Conservation (phyloP, 83 land plant species). For the Thuja plicata region DNA sequence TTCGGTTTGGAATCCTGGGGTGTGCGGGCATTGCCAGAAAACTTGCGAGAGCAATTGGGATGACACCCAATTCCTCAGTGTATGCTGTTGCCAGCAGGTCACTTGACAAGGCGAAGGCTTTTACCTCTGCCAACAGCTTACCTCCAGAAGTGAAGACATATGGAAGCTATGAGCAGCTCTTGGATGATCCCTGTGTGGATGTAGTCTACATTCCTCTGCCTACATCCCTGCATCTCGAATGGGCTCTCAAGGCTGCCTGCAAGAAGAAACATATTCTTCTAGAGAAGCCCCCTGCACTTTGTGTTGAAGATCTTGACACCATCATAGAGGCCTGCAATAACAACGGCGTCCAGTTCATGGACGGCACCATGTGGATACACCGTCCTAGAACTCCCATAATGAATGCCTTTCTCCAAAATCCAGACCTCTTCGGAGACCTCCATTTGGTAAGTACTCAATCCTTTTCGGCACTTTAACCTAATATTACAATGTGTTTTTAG, state of each 20-base stretch:
- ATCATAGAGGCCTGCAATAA: constrained; percentile 52
- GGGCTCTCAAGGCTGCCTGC: constrained; percentile 67
- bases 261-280: constrained; percentile 75
- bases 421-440: constrained; percentile 50
- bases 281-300: constrained; percentile 81
- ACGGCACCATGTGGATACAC: constrained; percentile 92
- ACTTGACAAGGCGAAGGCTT: constrained; percentile 52
- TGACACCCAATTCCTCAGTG: constrained; percentile 53
- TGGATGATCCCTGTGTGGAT: constrained; percentile 70
- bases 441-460: constrained; percentile 35
- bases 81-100: constrained; percentile 75
- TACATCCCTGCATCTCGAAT: constrained; percentile 63
- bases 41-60: constrained; percentile 56
- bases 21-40: constrained; percentile 80
- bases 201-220: constrained; percentile 91
- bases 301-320: constrained; percentile 53
- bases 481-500: not conserved
- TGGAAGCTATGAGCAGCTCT: constrained; percentile 68
- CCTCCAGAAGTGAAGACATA: constrained; percentile 38
- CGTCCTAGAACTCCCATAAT: constrained; percentile 71
- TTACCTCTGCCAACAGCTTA: constrained; percentile 52
- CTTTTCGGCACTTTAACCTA: not conserved
- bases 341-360: constrained; percentile 79
- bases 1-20: constrained; percentile 70
- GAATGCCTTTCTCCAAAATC: constrained; percentile 40